Percentiles rank a stretch among this genome's conserved stretches.
Evolutionary conservation across 2,329 filamentous ascomycete species (phyloP).

Genomic region (Colletotrichum eremochloae): DNA sequence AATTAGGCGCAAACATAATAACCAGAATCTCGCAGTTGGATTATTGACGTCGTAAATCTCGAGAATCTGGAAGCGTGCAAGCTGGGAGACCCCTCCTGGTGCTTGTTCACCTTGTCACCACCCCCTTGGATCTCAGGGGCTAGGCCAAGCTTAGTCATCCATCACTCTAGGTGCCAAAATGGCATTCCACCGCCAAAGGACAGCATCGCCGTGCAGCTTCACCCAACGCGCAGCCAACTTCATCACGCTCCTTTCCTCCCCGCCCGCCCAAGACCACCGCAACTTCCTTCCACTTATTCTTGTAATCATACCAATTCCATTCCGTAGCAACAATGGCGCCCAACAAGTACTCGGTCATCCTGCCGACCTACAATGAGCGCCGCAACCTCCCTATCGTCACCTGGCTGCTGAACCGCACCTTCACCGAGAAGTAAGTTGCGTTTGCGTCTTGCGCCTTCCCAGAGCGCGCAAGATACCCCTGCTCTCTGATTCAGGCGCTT

Average conservation of each 20-base stretch:
- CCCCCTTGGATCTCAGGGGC: slow-evolving; percentile 40
- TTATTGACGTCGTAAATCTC: neutral
- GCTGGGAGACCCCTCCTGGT: neutral
- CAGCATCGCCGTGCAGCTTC: slow-evolving; percentile 32
- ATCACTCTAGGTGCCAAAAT: slow-evolving; percentile 23
- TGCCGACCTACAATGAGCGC: slow-evolving; percentile 99
- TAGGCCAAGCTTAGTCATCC: slow-evolving; percentile 36
- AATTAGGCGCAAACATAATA: too few species aligned
- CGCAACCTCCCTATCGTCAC: slow-evolving; percentile 95
- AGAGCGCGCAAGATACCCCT: neutral
- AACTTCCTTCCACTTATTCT: neutral
- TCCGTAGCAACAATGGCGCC: slow-evolving; percentile 46
- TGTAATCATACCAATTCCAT: slow-evolving; percentile 47
- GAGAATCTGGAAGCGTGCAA: neutral
- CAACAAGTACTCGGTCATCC: slow-evolving; percentile 96
- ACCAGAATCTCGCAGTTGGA: neutral
- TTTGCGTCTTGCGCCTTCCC: neutral
- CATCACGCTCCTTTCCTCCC: slow-evolving; percentile 47
- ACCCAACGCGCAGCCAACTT: slow-evolving; percentile 41
- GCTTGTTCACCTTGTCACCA: slow-evolving; percentile 10
- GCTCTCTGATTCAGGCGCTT: fast-evolving
- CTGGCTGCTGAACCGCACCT: slow-evolving; percentile 93
- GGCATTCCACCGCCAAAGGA: slow-evolving; percentile 38
- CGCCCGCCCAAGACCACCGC: neutral
- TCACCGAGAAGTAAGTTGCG: slow-evolving; percentile 81